These are phyloP conservation scores for Apodospora peruviana DNA, from an alignment of 495 filamentous ascomycete species.

Conservation along the genomic window DNA sequence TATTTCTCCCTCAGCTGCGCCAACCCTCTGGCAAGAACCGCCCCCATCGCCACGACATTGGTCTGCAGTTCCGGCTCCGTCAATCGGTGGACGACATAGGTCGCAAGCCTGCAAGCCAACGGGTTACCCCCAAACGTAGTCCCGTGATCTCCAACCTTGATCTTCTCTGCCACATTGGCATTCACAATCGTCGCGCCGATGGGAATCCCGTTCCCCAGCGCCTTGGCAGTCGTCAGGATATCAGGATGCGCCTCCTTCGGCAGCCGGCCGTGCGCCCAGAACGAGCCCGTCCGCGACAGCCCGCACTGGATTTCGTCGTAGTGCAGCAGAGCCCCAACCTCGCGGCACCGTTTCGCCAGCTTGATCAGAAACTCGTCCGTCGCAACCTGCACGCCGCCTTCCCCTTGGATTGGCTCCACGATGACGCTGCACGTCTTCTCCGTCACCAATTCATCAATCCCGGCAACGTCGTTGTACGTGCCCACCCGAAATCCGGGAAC, in stretches of 20 bases:
- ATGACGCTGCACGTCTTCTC: constrained; percentile 91
- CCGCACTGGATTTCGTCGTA: constrained; percentile 98
- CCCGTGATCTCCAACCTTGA: constrained; percentile 89
- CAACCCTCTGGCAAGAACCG: constrained; percentile 61
- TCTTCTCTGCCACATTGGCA: constrained; percentile 68
- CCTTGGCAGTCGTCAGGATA: constrained; percentile 90
- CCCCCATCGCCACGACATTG: constrained; percentile 57
- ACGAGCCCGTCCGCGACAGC: constrained; percentile 71
- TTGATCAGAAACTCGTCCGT: constrained; percentile 73
- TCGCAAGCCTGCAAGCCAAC: constrained; percentile 74
- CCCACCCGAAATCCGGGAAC: constrained; percentile 88
- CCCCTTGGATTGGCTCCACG: constrained; percentile 94
- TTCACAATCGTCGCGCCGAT: constrained; percentile 88
- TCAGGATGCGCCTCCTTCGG: constrained; percentile 83
- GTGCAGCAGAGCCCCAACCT: constrained; percentile 82
- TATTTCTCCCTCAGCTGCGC: constrained; percentile 56
- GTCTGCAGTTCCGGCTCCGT: constrained; percentile 58
- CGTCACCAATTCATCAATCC: constrained; percentile 65
- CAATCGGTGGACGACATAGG: constrained; percentile 74
- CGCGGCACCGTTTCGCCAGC: constrained; percentile 72
- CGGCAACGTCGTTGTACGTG: constrained; percentile 72
- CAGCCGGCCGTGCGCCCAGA: constrained; percentile 81
- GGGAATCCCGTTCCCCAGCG: constrained; percentile 92
- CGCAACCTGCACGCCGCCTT: constrained; percentile 86
- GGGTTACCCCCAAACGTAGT: constrained; percentile 98